Conservation (phyloP, 805 yeast species). For the Cyberlindnera subsufficiens region DNA sequence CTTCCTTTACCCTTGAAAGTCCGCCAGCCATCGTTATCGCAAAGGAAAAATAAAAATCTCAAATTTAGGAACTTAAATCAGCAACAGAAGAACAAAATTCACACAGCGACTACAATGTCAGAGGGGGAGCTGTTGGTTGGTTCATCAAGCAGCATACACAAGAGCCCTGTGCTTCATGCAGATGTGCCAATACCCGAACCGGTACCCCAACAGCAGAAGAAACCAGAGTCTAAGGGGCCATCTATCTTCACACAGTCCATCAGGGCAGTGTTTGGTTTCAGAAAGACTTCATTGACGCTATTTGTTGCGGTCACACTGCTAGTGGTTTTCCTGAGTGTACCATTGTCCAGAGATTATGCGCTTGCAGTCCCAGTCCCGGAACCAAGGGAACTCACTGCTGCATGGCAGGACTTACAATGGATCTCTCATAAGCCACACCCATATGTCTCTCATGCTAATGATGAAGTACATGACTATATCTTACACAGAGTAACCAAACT, state of each 20-base stretch:
- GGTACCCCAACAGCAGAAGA: constrained; percentile 1
- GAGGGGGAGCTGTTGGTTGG: background rate
- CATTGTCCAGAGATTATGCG: constrained; percentile 35
- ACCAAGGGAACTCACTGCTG: constrained; percentile 30
- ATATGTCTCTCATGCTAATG: constrained; percentile 72
- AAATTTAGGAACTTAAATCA: background rate
- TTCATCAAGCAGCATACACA: background rate
- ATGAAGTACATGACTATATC: constrained; percentile 66
- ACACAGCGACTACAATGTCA: too few species aligned
- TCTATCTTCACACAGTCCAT: constrained; percentile 21
- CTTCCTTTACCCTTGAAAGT: too few species aligned
- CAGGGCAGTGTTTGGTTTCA: constrained; percentile 57
- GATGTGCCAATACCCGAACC: background rate
- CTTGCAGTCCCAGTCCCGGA: constrained; percentile 38
- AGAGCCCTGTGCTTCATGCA: background rate
- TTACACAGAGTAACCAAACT: constrained; percentile 34
- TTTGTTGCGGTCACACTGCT: constrained; percentile 44
- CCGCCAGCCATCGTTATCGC: too few species aligned
- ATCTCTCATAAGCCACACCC: constrained; percentile 71
- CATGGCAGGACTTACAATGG: constrained; percentile 71
- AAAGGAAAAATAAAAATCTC: too few species aligned
- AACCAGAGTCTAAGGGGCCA: constrained; percentile 3
- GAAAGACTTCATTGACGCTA: constrained; percentile 64
- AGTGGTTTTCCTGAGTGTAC: constrained; percentile 32
- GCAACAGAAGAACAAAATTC: background rate